phyloP scores from a whole-genome alignment of 148 eudicot species.

The Pharnaceum exiguum region DNA sequence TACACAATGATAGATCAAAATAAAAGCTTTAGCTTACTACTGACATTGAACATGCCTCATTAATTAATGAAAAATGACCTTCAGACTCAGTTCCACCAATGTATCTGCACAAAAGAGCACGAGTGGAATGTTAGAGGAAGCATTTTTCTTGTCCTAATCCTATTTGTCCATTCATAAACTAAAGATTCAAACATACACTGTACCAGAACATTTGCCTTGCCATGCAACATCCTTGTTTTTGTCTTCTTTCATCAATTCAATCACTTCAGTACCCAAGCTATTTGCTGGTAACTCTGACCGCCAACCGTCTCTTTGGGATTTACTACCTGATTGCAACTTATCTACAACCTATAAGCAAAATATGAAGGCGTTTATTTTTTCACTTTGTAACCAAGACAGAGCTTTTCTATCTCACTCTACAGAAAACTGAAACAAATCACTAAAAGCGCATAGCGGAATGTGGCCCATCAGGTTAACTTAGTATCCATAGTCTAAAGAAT shows the following conservation, averaged over 20 bases:
- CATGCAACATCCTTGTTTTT: conserved; percentile 72
- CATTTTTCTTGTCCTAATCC: background rate
- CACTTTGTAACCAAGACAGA: no score
- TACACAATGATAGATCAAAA: background rate
- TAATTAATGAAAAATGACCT: conserved; percentile 89
- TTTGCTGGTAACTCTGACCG: conserved; percentile 59
- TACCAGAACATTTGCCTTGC: conserved; percentile 99
- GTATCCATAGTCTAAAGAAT: no score
- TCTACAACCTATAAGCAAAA: conserved; percentile 65
- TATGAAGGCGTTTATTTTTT: conserved; percentile 2
- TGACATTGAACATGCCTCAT: conserved; percentile 96
- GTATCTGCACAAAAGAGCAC: conserved; percentile 52
- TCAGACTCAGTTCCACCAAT: conserved; percentile 85
- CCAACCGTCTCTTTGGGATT: conserved; percentile 82
- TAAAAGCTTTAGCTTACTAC: conserved; percentile 41
- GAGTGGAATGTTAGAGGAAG: conserved; percentile 6
- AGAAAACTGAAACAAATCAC: no score
- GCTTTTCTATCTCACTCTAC: no score
- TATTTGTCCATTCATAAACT: background rate
- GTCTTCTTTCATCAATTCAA: conserved; percentile 63
- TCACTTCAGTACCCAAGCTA: conserved; percentile 57
- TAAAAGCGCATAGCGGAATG: no score
- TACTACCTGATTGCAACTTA: conserved; percentile 73
- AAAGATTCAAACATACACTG: conserved; percentile 68
- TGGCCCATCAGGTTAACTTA: no score